These are phyloP conservation scores for Pyrenochaeta sp. DNA, from an alignment of 2,329 filamentous ascomycete species.

Conservation along the genomic window DNA sequence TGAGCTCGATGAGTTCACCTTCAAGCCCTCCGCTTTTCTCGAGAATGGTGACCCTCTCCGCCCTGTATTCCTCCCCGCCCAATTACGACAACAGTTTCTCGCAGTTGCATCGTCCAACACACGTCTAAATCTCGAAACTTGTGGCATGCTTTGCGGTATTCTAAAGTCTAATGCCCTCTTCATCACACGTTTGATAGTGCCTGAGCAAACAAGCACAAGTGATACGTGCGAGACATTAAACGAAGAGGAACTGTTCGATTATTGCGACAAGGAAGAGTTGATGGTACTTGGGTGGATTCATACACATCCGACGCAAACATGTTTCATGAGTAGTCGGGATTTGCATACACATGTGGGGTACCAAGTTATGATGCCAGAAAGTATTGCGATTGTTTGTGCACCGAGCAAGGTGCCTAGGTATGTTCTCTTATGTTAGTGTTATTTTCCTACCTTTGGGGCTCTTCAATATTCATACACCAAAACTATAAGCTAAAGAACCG, in stretches of 20 bases:
- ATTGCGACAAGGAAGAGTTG: conserved; percentile 83
- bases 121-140: conserved; percentile 84
- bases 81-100: conserved; percentile 78
- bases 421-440: conserved; percentile 50
- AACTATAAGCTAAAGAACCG: neutral
- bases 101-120: conserved; percentile 80
- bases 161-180: conserved; percentile 93
- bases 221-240: conserved; percentile 97
- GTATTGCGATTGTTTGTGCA: conserved; percentile 95
- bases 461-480: too few relatives aligned
- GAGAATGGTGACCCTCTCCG: conserved; percentile 89
- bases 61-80: conserved; percentile 83
- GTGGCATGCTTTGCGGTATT: conserved; percentile 91
- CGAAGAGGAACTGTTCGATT: conserved; percentile 84
- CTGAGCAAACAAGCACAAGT: conserved; percentile 86
- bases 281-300: conserved; percentile 97
- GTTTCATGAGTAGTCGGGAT: conserved; percentile 96
- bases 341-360: conserved; percentile 94
- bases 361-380: conserved; percentile 95
- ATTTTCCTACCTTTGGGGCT: neutral
- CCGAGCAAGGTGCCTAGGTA: conserved; percentile 80
- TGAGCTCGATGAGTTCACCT: conserved; percentile 73
- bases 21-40: conserved; percentile 84
- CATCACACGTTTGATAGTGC: conserved; percentile 86
- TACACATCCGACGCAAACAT: conserved; percentile 94